Evolutionary conservation across 2,329 filamentous ascomycete species (phyloP).

Genomic region (Penicillium sp.): DNA sequence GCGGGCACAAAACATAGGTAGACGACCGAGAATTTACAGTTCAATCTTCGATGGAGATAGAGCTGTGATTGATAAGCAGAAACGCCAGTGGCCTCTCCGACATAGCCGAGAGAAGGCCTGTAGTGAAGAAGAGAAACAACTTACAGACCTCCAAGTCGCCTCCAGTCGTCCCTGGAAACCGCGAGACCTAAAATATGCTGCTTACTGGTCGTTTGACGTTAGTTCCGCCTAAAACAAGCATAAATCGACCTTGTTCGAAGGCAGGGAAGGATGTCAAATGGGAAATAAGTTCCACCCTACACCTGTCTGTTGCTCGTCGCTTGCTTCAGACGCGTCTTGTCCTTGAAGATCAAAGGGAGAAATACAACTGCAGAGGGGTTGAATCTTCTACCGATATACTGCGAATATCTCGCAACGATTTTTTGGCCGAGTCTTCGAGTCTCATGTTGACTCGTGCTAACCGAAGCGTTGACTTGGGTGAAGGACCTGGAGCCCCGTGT

Average conservation of each 20-base stretch:
- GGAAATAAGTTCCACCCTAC: neutral
- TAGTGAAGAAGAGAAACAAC: neutral
- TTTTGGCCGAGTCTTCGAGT: neutral
- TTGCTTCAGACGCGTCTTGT: neutral
- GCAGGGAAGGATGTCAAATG: neutral
- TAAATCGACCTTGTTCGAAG: neutral
- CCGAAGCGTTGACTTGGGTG: neutral
- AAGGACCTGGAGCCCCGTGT: too few relatives aligned
- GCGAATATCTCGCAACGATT: neutral
- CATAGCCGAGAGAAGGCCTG: neutral
- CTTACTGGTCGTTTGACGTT: neutral
- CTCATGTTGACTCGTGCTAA: neutral
- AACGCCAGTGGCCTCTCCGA: neutral
- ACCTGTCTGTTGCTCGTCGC: neutral
- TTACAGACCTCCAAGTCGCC: neutral
- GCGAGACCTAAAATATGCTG: neutral
- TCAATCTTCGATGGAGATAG: neutral
- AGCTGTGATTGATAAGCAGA: neutral
- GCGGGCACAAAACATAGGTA: neutral
- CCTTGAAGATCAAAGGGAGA: neutral
- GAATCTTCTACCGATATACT: neutral
- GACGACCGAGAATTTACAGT: too few relatives aligned
- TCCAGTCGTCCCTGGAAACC: neutral
- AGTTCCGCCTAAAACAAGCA: neutral
- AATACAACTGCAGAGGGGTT: neutral